Conservation (phyloP, 129 eudicot species). For the Chrysanthemum makinoi region DNA sequence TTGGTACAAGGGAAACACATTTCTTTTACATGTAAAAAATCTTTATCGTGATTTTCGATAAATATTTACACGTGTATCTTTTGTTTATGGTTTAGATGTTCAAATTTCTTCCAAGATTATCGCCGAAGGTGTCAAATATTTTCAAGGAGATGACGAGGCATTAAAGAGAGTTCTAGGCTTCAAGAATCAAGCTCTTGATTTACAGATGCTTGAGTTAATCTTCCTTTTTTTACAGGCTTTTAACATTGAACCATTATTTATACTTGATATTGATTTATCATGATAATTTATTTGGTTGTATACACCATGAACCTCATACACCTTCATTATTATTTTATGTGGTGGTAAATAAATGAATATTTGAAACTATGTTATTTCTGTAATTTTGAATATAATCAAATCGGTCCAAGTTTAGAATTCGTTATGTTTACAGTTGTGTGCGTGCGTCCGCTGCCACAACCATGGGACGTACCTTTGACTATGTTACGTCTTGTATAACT, state of each 20-base stretch:
- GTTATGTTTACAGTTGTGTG: background rate
- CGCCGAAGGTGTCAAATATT: conserved; percentile 76
- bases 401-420: background rate
- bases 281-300: conserved; percentile 28
- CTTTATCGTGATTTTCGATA: background rate
- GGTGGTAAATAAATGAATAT: conserved; percentile 31
- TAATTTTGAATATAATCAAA: conserved; percentile 16
- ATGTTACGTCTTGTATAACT: too few species aligned
- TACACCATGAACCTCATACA: conserved; percentile 21
- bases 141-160: conserved; percentile 89
- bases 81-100: conserved; percentile 58
- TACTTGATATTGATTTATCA: conserved; percentile 18
- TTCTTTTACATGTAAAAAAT: background rate
- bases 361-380: conserved; percentile 9
- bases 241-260: conserved; percentile 21
- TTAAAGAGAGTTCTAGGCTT: conserved; percentile 36
- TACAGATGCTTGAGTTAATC: conserved; percentile 14
- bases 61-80: conserved; percentile 9
- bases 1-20: background rate
- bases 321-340: conserved; percentile 19
- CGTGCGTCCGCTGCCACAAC: too few species aligned
- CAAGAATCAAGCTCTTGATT: conserved; percentile 13
- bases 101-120: conserved; percentile 83
- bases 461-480: too few species aligned
- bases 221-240: conserved; percentile 13